Evolutionary conservation across 2,329 filamentous ascomycete species (phyloP), one percentile per base, ranked within the genome.

Genomic region (Aspergillus thermomutatus): DNA sequence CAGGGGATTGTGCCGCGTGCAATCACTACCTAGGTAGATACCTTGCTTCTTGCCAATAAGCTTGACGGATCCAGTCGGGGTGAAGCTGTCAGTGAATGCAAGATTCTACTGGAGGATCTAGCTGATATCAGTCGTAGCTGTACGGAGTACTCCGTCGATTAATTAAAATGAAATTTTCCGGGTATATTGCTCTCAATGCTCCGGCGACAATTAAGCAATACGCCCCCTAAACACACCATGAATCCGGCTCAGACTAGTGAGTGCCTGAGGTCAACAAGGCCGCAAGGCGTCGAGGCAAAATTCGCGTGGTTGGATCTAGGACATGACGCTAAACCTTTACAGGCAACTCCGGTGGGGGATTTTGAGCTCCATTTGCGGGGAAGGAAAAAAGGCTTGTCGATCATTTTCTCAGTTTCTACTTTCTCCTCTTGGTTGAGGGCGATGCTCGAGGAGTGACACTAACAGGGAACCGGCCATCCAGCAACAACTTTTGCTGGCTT

Each of bases 311-410:
- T 21, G 47, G 11, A 26, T 31, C 25, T 37, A n/a, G 25, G 40
- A 40, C 47, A 55, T 27, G 3, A 45, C 17, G 46, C 60, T 60
- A 58, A 54, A 23, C 55, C 50, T 25, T 46, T 56, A 60, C 21
- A 59, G 65, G 64, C 58, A 64, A 64, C 65, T 68, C 66, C 68
- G 66, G 68, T 61, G 68, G 68, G 62, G 68, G 57, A 56, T 55
- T 10, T 23, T 40, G n/a, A 49, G 25, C n/a, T 34, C 34, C 28
- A 45, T 50, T 55, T 56, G 60, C 54, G 55, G 56, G 54, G 60
- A 54, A 58, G 47, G 40, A 50, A 52, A 55, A 51, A 37, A 49
- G 50, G 45, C 50, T 40, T 48, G 54, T 51, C 53, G 59, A 59
- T 59, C 56, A 50, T 28, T 41, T 53, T 48, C 23, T 28, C 47